These are phyloP conservation scores for Ophiostoma fasciatum DNA, from an alignment of 2,329 filamentous ascomycete species.

Conservation along the genomic window DNA sequence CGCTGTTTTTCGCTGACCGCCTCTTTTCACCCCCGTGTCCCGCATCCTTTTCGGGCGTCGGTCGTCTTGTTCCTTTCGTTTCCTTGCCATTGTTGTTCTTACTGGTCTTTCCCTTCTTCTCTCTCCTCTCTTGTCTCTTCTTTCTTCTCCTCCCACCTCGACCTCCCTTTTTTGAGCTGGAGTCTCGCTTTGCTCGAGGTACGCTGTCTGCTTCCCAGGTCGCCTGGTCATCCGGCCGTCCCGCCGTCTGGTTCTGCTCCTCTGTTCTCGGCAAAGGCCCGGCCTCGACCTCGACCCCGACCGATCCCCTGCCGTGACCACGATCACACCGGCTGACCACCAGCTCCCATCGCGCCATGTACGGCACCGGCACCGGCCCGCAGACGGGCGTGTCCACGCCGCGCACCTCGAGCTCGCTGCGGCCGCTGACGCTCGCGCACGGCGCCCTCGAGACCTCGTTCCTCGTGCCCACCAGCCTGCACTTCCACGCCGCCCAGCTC, in stretches of 20 bases:
- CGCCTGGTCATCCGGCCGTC: no score
- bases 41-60: no score
- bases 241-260: neutral
- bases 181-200: constrained; percentile 5
- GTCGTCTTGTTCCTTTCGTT: neutral
- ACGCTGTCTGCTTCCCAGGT: no score
- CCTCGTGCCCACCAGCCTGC: constrained; percentile 83
- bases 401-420: constrained; percentile 80
- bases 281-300: neutral
- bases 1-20: no score
- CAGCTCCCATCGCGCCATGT: constrained; percentile 46
- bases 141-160: neutral
- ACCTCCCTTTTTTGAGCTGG: constrained; percentile 15
- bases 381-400: constrained; percentile 97
- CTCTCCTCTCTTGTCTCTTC: neutral
- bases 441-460: constrained; percentile 94
- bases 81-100: no score
- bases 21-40: neutral
- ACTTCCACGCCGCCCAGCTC: constrained; percentile 90
- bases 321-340: no score
- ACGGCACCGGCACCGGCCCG: constrained; percentile 66
- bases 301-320: no score
- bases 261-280: no score
- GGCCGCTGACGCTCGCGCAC: constrained; percentile 79
- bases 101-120: neutral